These are phyloP conservation scores for Athelia psychrophila DNA, from an alignment of 1,284 basidiomycete species.

Conservation along the genomic window DNA sequence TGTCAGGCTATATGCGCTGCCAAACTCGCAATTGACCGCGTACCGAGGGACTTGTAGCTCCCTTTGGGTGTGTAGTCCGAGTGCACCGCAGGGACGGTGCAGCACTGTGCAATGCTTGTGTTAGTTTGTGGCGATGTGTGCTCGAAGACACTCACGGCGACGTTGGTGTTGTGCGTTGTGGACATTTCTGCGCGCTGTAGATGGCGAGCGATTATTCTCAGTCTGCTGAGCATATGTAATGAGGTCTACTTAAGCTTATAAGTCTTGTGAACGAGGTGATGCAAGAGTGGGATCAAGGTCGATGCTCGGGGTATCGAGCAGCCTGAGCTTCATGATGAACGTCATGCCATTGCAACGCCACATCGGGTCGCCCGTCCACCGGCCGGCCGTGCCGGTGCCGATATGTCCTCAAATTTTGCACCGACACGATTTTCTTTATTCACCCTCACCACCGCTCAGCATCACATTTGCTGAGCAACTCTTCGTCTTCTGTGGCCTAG, in stretches of 20 bases:
- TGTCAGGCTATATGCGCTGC: not conserved
- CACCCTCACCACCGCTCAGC: constrained; percentile 20
- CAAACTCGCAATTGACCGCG: not conserved
- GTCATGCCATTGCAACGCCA: not conserved
- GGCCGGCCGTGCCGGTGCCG: not conserved
- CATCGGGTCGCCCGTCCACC: not conserved
- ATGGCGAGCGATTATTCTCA: constrained; percentile 39
- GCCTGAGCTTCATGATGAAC: not conserved
- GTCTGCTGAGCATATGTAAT: constrained; percentile 36
- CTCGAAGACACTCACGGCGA: constrained; percentile 30
- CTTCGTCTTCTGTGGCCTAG: constrained; percentile 33
- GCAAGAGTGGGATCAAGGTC: not conserved
- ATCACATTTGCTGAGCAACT: constrained; percentile 29
- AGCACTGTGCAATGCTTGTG: constrained; percentile 35
- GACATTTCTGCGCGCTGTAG: constrained; percentile 37
- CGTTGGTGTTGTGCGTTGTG: constrained; percentile 50
- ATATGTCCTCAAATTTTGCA: no score
- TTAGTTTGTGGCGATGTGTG: not conserved
- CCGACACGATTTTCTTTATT: constrained; percentile 2
- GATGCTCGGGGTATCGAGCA: not conserved
- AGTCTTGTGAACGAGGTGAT: not conserved
- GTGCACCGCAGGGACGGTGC: constrained; percentile 51
- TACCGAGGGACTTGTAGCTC: constrained; percentile 29
- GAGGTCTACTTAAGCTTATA: no score
- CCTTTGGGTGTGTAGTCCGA: constrained; percentile 53